Evolutionary conservation across 108 stramenopile species (phyloP), one percentile per base, ranked within the genome.

Genomic region (Nannochloropsis gaditana): DNA sequence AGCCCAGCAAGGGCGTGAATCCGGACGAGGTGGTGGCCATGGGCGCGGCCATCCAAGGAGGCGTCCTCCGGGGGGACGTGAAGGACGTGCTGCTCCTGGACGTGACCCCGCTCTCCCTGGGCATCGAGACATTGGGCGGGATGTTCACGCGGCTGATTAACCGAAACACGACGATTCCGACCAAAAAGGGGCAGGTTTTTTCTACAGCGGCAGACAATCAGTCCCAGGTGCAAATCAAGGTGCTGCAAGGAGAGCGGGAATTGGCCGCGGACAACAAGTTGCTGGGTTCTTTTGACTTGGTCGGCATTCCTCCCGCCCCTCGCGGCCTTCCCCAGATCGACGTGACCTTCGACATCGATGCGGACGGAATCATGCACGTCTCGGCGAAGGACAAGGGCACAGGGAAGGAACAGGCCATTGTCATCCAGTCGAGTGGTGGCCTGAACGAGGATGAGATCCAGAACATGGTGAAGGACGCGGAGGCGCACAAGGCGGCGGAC

Each of bases 1-100:
- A 87, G 84, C 93, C 94, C 17, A 91, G 90, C 84, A 91, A 96
- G 44, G 97, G 97, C 42, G 99, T 99, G 80, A 99, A 99, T 91
- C 98, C 99, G 82, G 99, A 99, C 90, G 99, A 99, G 90, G 99
- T 99, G 59, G 99, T 99, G 44, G 99, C 99, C 84, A 98, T 99
- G 96, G 99, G 99, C 80, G 99, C 99, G 11, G 99, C 99, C 84
- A 99, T 99, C 90, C 83, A 87, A 84, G 99, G 98, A 80, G 99
- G 99, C 73, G 98, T 99, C 44, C 91, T 99, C 79, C 94, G 96
- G 90, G 99, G 98, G 9, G 98, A 98, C 91, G 97, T 99, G 81
- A 99, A 98, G 93, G 99, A 99, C 91, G 97, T 99, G 88, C 89
- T 99, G 44, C 86, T 99, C 45, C 86, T 99, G 83, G 99, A 99